Evolutionary conservation across 139 green algal genomes (phyloP).

Genomic region (Mesostigma viride): DNA sequence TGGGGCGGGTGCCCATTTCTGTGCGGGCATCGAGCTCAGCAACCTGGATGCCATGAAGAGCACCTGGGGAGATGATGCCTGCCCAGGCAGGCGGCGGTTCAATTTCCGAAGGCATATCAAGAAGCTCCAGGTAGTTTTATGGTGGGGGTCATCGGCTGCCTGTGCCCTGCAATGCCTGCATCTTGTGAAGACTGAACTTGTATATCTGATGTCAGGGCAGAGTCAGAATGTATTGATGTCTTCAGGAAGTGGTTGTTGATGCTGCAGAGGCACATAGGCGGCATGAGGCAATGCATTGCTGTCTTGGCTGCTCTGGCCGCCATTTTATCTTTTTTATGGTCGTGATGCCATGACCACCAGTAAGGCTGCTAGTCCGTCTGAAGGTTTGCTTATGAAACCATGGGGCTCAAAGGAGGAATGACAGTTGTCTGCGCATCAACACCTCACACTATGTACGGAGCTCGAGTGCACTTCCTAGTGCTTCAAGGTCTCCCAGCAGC

Average conservation of each 20-base stretch:
- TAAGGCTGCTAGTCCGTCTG: no score
- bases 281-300: background rate
- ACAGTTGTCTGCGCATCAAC: no score
- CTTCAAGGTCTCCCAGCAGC: background rate
- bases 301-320: background rate
- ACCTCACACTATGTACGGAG: no score
- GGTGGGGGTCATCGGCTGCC: background rate
- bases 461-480: background rate
- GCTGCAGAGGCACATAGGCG: background rate
- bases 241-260: background rate
- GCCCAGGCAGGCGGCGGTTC: constrained; percentile 6
- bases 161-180: no score
- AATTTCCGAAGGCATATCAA: constrained; percentile 21
- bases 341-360: no score
- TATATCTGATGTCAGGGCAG: background rate
- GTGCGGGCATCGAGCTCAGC: constrained; percentile 52
- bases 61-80: background rate
- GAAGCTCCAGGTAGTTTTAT: constrained; percentile 22
- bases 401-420: no score
- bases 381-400: no score
- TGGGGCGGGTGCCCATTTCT: constrained; percentile 57
- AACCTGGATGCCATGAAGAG: constrained; percentile 16
- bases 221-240: background rate
- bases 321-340: no score
- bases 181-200: background rate